Conservation (phyloP, 208 protist genomes). For the Leptomonas seymouri region DNA sequence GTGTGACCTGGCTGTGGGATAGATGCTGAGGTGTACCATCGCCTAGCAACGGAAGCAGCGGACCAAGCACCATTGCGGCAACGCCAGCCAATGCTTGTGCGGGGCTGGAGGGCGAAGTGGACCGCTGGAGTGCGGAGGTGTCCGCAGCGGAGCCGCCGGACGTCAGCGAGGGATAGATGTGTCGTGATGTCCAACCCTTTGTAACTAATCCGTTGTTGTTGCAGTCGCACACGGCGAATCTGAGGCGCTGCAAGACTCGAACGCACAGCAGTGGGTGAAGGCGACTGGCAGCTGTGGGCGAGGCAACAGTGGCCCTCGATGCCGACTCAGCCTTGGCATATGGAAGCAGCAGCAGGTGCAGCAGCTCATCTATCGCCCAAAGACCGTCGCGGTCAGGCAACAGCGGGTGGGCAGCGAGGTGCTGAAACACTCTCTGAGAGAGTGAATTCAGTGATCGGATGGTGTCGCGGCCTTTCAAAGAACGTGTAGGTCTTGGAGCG, state of each 20-base stretch:
- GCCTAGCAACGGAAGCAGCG: constrained; percentile 24
- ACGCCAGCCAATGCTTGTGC: constrained; percentile 11
- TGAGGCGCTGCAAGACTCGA: constrained; percentile 50
- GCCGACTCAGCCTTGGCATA: neutral
- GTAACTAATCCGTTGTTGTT: neutral
- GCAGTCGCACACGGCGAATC: constrained; percentile 41
- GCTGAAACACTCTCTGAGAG: constrained; percentile 12
- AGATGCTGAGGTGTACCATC: constrained; percentile 18
- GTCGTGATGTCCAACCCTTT: constrained; percentile 28
- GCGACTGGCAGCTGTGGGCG: neutral
- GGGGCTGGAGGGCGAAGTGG: constrained; percentile 2
- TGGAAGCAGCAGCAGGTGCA: constrained; percentile 12
- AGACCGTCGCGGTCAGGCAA: neutral
- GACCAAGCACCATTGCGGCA: constrained; percentile 15
- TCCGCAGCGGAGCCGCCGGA: neutral
- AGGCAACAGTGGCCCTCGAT: neutral
- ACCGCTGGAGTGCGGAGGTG: constrained; percentile 7
- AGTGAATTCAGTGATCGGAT: constrained; percentile 10
- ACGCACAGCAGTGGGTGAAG: constrained; percentile 70
- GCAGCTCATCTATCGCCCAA: constrained; percentile 23
- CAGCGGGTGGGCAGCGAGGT: constrained; percentile 10
- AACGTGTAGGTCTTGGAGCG: too few species aligned
- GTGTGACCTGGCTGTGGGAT: constrained; percentile 43
- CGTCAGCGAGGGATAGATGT: constrained; percentile 38
- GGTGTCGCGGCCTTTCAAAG: neutral